Conservation (phyloP, 2,329 filamentous ascomycete genomes). For the Endocalyx cinctus region DNA sequence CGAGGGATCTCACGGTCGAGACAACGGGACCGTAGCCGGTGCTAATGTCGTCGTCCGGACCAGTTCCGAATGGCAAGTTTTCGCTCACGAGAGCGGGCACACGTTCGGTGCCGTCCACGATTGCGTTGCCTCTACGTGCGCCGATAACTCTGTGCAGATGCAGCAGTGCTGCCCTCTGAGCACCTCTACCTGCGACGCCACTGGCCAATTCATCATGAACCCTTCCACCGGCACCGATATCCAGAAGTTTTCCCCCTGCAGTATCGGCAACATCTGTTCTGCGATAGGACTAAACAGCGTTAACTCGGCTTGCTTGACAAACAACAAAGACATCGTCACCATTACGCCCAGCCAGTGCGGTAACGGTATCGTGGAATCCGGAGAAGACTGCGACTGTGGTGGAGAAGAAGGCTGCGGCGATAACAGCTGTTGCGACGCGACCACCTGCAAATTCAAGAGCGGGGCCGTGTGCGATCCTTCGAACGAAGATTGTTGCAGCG, state of each 20-base stretch:
- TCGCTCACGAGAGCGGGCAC: conserved; percentile 90
- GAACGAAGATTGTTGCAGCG: conserved; percentile 78
- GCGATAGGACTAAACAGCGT: conserved; percentile 74
- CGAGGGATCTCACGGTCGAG: conserved; percentile 45
- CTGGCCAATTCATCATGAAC: conserved; percentile 89
- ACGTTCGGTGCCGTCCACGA: conserved; percentile 97
- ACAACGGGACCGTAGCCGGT: conserved; percentile 70
- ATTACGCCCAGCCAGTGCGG: conserved; percentile 84
- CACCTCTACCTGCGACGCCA: conserved; percentile 64
- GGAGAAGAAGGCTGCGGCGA: conserved; percentile 64
- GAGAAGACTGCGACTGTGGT: conserved; percentile 95
- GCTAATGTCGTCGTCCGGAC: conserved; percentile 88
- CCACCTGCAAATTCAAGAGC: conserved; percentile 77
- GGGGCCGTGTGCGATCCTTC: conserved; percentile 73
- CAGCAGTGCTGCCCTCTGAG: conserved; percentile 77
- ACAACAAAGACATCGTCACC: conserved; percentile 77
- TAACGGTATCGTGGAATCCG: conserved; percentile 92
- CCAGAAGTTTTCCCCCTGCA: conserved; percentile 79
- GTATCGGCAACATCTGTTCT: conserved; percentile 89
- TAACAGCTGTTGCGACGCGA: conserved; percentile 79
- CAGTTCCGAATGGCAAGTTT: conserved; percentile 85
- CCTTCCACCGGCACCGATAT: conserved; percentile 74
- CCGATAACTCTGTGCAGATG: conserved; percentile 46
- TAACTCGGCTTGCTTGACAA: conserved; percentile 71
- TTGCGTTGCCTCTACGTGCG: conserved; percentile 67